A percentile compares a stretch with the other conserved stretches of the same genome.
These are phyloP conservation scores for Grosmannia clavigera DNA, from an alignment of 2,329 filamentous ascomycete genomes.

Conservation along the genomic window DNA sequence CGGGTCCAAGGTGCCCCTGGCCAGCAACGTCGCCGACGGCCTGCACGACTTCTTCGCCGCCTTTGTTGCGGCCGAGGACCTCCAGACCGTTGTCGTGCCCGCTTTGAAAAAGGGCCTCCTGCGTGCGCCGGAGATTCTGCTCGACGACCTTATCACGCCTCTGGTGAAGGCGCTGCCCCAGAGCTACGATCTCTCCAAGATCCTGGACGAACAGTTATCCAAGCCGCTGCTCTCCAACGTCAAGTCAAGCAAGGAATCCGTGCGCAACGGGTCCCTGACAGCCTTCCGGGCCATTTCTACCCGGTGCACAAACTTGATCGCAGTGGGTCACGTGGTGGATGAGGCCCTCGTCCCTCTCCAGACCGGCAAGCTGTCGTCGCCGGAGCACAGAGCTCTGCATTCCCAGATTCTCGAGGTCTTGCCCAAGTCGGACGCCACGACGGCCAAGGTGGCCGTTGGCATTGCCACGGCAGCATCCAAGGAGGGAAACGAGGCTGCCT, in stretches of 20 bases:
- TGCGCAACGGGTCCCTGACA: slow-evolving; percentile 62
- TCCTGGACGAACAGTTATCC: slow-evolving; percentile 58
- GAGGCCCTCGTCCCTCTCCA: slow-evolving; percentile 74
- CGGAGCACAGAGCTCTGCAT: slow-evolving; percentile 74
- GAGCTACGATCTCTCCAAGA: slow-evolving; percentile 63
- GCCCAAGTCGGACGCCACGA: slow-evolving; percentile 46
- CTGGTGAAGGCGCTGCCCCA: slow-evolving; percentile 58
- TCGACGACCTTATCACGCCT: slow-evolving; percentile 65
- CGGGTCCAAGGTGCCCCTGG: slow-evolving; percentile 60
- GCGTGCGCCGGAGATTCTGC: slow-evolving; percentile 77
- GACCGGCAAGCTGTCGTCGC: slow-evolving; percentile 67
- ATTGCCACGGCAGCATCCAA: slow-evolving; percentile 62
- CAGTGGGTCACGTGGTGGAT: slow-evolving; percentile 56
- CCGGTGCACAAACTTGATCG: slow-evolving; percentile 42
- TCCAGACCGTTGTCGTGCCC: slow-evolving; percentile 65
- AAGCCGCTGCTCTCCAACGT: slow-evolving; percentile 83
- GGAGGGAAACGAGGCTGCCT: slow-evolving; percentile 77
- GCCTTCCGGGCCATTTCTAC: slow-evolving; percentile 61
- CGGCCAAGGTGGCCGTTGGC: slow-evolving; percentile 52
- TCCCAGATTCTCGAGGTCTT: slow-evolving; percentile 65
- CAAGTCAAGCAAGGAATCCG: slow-evolving; percentile 73
- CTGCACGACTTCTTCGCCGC: slow-evolving; percentile 70
- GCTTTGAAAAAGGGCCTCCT: slow-evolving; percentile 80
- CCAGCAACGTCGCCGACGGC: slow-evolving; percentile 58
- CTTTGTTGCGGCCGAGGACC: slow-evolving; percentile 62